Conservation (phyloP, 768 basidiomycete species). For the Exidia glandulosa region DNA sequence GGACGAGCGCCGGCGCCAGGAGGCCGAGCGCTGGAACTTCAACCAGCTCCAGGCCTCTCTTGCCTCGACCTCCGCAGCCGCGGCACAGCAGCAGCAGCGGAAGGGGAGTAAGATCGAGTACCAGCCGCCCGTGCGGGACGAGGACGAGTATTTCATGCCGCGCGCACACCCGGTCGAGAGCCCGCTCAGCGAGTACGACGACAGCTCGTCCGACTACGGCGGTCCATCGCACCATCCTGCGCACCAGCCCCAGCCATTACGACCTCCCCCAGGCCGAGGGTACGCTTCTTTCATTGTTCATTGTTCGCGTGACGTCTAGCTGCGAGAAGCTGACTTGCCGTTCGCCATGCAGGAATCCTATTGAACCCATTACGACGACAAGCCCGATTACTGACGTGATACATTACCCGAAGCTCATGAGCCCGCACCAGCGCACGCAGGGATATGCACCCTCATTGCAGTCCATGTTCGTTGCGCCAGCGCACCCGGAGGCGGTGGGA, state of each 20-base stretch:
- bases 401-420: conserved; percentile 66
- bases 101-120: conserved; percentile 14
- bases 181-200: conserved; percentile 42
- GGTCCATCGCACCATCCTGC: not conserved
- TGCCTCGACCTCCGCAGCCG: conserved; percentile 3
- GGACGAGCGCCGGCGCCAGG: too few species aligned
- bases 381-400: conserved; percentile 47
- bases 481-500: not conserved
- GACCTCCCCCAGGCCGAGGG: conserved; percentile 3
- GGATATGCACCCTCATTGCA: conserved; percentile 69
- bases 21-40: conserved; percentile 1
- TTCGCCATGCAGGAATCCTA: not conserved
- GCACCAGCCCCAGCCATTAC: conserved; percentile 14
- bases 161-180: conserved; percentile 44
- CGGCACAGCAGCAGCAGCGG: not conserved
- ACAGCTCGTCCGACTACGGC: conserved; percentile 9
- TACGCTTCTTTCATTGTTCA: not conserved
- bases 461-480: conserved; percentile 50
- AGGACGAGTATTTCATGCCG: conserved; percentile 22
- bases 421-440: conserved; percentile 63
- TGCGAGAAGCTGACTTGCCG: too few species aligned
- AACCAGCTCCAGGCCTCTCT: conserved; percentile 7
- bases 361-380: conserved; percentile 52
- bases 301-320: not conserved
- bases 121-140: conserved; percentile 25